These are phyloP conservation scores for Pseudocercospora fuligena DNA, from an alignment of 2,329 filamentous ascomycete species.

Conservation along the genomic window DNA sequence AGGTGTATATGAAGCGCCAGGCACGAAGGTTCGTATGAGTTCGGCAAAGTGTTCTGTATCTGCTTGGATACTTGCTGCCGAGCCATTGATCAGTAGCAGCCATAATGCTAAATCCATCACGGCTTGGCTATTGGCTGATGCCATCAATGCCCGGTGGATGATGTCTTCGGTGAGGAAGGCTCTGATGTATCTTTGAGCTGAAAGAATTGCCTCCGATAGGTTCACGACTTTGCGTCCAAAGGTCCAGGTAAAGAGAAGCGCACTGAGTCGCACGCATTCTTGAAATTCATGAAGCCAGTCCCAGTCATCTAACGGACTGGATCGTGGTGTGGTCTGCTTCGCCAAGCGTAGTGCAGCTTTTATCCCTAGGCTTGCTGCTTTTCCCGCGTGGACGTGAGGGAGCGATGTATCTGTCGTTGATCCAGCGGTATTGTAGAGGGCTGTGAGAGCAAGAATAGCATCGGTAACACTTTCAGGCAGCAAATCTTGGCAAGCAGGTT, in stretches of 20 bases:
- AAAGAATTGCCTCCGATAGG: slow-evolving; percentile 17
- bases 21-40: slow-evolving; percentile 14
- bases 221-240: slow-evolving; percentile 24
- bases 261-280: slow-evolving; percentile 21
- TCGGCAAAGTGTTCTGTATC: slow-evolving; percentile 20
- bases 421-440: slow-evolving; percentile 21
- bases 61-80: slow-evolving; percentile 6
- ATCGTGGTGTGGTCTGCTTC: slow-evolving; percentile 17
- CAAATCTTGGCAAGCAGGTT: slow-evolving; percentile 14
- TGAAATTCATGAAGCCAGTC: slow-evolving; percentile 22
- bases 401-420: slow-evolving; percentile 8
- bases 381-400: slow-evolving; percentile 23
- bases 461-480: slow-evolving; percentile 14
- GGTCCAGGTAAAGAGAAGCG: slow-evolving; percentile 25
- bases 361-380: slow-evolving; percentile 20
- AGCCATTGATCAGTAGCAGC: slow-evolving; percentile 25
- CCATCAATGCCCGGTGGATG: slow-evolving; percentile 9
- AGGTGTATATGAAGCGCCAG: background rate
- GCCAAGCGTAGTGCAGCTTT: slow-evolving; percentile 24
- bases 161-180: slow-evolving; percentile 14
- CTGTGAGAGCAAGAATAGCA: slow-evolving; percentile 24
- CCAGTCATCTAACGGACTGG: slow-evolving; percentile 8
- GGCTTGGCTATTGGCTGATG: background rate
- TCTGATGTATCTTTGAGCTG: slow-evolving; percentile 19
- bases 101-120: slow-evolving; percentile 22